Evolutionary conservation across 176 grass and related monocot genomes (phyloP), one percentile per base, ranked within the genome.

Genomic region (barley (Hordeum vulgare)): DNA sequence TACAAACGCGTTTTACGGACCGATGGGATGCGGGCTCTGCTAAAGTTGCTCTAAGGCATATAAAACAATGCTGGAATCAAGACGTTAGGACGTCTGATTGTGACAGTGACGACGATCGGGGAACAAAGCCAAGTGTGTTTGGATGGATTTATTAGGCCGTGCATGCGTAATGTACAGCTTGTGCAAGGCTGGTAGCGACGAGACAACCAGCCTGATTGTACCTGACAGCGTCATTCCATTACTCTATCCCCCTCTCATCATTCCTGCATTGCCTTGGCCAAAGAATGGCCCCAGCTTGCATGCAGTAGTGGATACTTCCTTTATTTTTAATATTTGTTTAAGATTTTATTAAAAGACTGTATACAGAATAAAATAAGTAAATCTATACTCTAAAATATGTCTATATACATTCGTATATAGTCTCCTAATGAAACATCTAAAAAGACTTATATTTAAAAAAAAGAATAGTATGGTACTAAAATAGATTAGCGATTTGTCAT

Each of bases 151-250:
- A 79, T 86, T 74, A 74, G 80, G 53, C 51, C 17, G 14, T 21
- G 41, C 8, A 73, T 10, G n/a, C 26, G 17, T 24, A 45, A 17
- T 45, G 29, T 56, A 81, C 75, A 87, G 75, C 80, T 63, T 53
- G 75, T 17, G 73, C 89, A 14, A 67, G 79, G 88, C 67, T 86
- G 84, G 70, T 57, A 31, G 6, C 5, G 31, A 80, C 65, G 78
- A 28, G 17, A 56, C 70, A 49, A 26, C 88, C 66, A 66, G 60
- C 66, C 58, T 79, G 78, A 67, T 80, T 41, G 62, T 28, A 63
- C 51, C 67, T 47, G 80, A 80, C 80, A 68, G 26, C 10, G 77
- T 25, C 58, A 42, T 72, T 61, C 40, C 39, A 79, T 8, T 51
- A 31, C 27, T 28, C 12, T 47, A 66, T 17, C 62, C 39, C 21